Base-by-base conservation (phyloP, 1,139 yeast species). In the Taphrina flavorubra region DNA sequence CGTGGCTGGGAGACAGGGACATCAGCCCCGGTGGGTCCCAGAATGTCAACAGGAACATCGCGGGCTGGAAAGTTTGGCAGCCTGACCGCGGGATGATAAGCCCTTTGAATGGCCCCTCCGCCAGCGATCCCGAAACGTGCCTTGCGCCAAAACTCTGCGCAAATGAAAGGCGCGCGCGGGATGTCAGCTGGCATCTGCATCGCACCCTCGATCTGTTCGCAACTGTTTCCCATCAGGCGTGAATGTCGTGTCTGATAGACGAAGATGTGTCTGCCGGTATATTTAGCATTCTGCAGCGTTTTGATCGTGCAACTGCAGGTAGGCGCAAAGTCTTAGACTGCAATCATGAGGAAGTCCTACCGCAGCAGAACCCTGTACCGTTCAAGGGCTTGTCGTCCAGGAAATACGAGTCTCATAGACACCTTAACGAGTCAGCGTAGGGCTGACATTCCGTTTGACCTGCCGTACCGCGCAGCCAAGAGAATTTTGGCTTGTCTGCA, bases 41-140 rank as follows among this genome's bases (percentile, higher is more conserved):
- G 31, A 4, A 25, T 25, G 31, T 25, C 31, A 25, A 25, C 31
- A 25, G 31, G 31, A 25, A 25, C 31, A 4, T 25, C 31, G 31
- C 2, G 31, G 31, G 31, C 31, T 25, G 1, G 31, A 25, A 25
- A 25, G 4, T 25, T 25, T 25, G 31, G 31, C 31, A 25, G 47
- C 18, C 18, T n/a, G 18, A 44, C n/a, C 8, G 47, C 47, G 47
- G 47, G 47, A 44, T 44, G 47, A 44, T 13, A 14, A 16, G 8
- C 13, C n/a, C 18, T 13, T 7, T 25, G 31, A 25, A 25, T 25
- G 31, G 31, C 31, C 31, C 31, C 31, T 25, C 31, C 47, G 8
- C 13, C 47, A 44, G 47, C 18, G 47, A 44, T 44, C 47, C n/a
- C 4, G 18, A 18, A 44, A 44, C 47, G 47, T 44, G 47, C 47